Evolutionary conservation across 176 grass and related monocot species (phyloP).

Genomic region (Poa annua): DNA sequence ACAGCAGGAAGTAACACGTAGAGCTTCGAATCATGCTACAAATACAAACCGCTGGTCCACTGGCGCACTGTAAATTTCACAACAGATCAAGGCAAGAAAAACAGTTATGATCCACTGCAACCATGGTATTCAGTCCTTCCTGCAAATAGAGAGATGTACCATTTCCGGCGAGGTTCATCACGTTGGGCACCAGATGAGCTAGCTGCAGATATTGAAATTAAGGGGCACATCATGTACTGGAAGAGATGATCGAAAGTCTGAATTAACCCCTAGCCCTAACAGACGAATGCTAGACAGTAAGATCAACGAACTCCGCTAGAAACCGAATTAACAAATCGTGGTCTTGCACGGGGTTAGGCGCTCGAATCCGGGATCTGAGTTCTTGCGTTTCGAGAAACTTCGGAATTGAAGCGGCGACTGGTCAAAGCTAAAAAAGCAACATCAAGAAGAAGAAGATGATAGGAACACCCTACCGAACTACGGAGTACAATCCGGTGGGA

Average conservation of each 20-base stretch:
- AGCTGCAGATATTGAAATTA: slow-evolving; percentile 18
- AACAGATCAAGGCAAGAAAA: background rate
- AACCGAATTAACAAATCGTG: background rate
- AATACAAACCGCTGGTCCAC: no score
- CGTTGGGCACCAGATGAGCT: background rate
- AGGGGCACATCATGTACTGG: background rate
- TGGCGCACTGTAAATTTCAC: background rate
- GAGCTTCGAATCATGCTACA: background rate
- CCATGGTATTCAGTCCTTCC: background rate
- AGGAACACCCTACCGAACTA: background rate
- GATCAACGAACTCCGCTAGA: background rate
- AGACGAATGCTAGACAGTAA: background rate
- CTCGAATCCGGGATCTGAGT: background rate
- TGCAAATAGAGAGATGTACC: background rate
- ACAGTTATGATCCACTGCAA: background rate
- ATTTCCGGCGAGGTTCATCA: background rate
- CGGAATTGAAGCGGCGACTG: background rate
- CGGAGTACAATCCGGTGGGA: background rate
- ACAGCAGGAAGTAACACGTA: background rate
- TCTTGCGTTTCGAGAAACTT: background rate
- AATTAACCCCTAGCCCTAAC: background rate
- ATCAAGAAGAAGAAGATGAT: background rate
- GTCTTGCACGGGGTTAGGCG: background rate
- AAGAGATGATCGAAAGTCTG: background rate
- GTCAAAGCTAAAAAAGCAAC: background rate